A percentile compares a stretch with the other conserved stretches of the same genome.
phyloP scores from a whole-genome alignment of 352 stramenopile genomes.

The Phytophthora sansomeana region DNA sequence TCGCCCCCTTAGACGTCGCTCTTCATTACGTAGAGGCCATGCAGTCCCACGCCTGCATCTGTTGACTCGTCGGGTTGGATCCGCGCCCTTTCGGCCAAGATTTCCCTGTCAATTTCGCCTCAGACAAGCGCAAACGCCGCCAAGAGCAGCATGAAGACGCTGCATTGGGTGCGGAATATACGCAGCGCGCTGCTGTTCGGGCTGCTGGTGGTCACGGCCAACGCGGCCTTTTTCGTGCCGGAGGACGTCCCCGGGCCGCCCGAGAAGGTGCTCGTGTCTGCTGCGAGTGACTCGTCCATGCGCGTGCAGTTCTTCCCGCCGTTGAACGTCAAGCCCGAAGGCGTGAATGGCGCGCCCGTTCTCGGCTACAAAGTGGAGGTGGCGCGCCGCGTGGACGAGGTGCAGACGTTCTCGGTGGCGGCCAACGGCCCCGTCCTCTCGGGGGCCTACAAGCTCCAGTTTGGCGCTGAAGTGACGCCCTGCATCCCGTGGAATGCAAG shows the following conservation, averaged over 20 bases:
- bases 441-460: conserved; percentile 61
- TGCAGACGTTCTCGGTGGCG: conserved; percentile 75
- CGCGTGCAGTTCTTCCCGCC: conserved; percentile 72
- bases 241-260: conserved; percentile 67
- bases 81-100: conserved; percentile 10
- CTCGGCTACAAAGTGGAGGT: conserved; percentile 85
- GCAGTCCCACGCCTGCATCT: not conserved
- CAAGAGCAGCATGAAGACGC: not conserved
- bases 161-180: not conserved
- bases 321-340: conserved; percentile 63
- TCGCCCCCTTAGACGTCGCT: too few relatives aligned
- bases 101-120: conserved; percentile 5
- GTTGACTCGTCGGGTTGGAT: not conserved
- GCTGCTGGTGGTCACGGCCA: conserved; percentile 14
- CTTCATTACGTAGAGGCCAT: not conserved
- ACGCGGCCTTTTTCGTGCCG: conserved; percentile 48
- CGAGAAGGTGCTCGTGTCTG: conserved; percentile 54
- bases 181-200: not conserved
- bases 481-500: conserved; percentile 82
- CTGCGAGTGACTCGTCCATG: conserved; percentile 50
- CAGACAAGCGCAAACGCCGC: not conserved
- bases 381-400: conserved; percentile 68
- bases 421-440: conserved; percentile 59
- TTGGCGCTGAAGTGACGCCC: conserved; percentile 39
- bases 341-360: conserved; percentile 73